These are phyloP conservation scores for Ceratobasidium sp. DNA, from an alignment of 1,284 basidiomycete genomes.

Conservation along the genomic window DNA sequence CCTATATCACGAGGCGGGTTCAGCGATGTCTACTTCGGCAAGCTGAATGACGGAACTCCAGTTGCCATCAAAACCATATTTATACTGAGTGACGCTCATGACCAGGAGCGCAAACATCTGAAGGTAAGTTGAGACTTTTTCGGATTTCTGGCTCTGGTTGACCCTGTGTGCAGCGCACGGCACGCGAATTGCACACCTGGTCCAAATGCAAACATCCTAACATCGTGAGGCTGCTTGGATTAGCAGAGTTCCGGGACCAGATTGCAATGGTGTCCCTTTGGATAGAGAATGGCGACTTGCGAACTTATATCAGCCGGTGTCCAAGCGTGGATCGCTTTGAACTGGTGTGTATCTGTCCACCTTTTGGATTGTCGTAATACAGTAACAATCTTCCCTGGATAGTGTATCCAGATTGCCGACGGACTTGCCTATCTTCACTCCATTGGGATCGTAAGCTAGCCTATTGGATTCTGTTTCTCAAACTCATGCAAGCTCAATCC, in stretches of 20 bases:
- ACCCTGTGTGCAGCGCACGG: neutral
- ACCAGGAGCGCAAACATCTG: neutral
- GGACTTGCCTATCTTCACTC: conserved; percentile 6
- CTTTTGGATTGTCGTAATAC: neutral
- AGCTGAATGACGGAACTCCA: neutral
- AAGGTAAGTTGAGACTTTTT: neutral
- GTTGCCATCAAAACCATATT: conserved; percentile 8
- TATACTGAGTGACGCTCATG: neutral
- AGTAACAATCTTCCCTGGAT: neutral
- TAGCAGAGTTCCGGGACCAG: neutral
- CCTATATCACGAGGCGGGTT: neutral
- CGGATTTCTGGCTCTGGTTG: neutral
- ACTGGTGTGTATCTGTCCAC: neutral
- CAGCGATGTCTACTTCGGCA: conserved; percentile 6
- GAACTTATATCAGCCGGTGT: neutral
- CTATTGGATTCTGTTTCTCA: neutral
- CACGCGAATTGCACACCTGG: conserved; percentile 17
- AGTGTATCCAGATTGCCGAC: conserved; percentile 5
- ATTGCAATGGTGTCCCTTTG: conserved; percentile 15
- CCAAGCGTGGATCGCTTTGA: neutral
- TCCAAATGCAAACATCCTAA: conserved; percentile 15
- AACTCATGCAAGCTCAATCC: neutral
- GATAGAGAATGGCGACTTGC: conserved; percentile 20
- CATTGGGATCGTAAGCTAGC: neutral
- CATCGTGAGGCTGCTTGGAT: neutral